phyloP scores from a whole-genome alignment of 1,139 yeast species.

The Nakaseomyces nivariensis region DNA sequence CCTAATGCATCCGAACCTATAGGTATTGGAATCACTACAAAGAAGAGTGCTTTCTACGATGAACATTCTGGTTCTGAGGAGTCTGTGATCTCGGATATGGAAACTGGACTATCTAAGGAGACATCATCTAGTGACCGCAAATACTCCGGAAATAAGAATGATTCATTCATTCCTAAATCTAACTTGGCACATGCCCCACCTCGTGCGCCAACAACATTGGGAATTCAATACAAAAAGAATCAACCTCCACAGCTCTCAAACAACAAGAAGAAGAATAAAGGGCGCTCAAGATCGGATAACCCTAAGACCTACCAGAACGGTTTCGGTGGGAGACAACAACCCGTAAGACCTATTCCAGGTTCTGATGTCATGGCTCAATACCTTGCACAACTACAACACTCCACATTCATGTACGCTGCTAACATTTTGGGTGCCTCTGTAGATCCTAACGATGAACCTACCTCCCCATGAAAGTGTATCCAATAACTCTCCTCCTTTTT shows the following conservation, averaged over 20 bases:
- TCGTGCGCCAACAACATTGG: conserved; percentile 4
- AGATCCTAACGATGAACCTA: conserved; percentile 15
- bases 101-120: conserved; percentile 1
- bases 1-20: background rate
- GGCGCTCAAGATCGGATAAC: conserved; percentile 5
- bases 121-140: conserved; percentile 4
- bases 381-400: conserved; percentile 60
- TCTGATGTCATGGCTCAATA: conserved; percentile 73
- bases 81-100: conserved; percentile 4
- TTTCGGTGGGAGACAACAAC: background rate
- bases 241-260: background rate
- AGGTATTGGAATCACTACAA: background rate
- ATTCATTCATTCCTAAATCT: background rate
- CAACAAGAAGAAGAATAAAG: conserved; percentile 8
- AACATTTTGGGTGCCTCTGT: conserved; percentile 36
- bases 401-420: conserved; percentile 48
- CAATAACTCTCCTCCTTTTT: background rate
- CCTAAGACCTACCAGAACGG: background rate
- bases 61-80: conserved; percentile 8
- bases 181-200: conserved; percentile 4
- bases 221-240: background rate
- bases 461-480: background rate
- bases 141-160: background rate
- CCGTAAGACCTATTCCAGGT: conserved; percentile 41
- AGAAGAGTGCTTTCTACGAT: conserved; percentile 3